Conservation (phyloP, 306 rosid species). For the Malus orientalis region DNA sequence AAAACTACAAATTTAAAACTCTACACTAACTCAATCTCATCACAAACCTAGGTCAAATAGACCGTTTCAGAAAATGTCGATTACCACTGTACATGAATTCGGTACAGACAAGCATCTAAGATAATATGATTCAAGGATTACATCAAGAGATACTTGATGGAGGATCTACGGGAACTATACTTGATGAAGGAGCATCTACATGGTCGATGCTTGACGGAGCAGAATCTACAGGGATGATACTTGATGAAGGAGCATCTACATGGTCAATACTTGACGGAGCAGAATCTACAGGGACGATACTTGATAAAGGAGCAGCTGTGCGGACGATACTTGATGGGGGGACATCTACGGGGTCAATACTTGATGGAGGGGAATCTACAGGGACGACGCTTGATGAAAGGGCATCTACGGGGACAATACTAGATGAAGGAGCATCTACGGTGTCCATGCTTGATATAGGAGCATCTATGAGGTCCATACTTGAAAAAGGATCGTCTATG, state of each 20-base stretch:
- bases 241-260: too few species aligned
- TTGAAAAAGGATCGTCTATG: background rate
- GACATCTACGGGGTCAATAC: too few species aligned
- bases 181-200: background rate
- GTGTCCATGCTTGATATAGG: background rate
- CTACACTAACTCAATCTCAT: background rate
- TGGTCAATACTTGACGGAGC: too few species aligned
- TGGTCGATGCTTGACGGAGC: too few species aligned
- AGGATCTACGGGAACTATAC: background rate
- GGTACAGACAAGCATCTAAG: background rate
- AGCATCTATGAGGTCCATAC: background rate
- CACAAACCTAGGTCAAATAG: background rate
- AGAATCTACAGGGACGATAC: too few species aligned
- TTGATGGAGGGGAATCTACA: too few species aligned
- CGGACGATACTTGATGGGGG: too few species aligned
- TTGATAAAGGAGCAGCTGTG: too few species aligned
- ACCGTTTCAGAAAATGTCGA: background rate
- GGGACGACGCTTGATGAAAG: background rate
- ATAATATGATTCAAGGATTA: background rate
- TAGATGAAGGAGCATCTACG: background rate
- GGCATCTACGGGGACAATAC: background rate
- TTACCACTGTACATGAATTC: background rate
- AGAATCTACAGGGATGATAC: too few species aligned
- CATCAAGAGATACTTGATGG: background rate
- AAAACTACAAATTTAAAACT: background rate